Evolutionary conservation across 768 basidiomycete genomes (phyloP).

Genomic region (Psilocybe sp.): DNA sequence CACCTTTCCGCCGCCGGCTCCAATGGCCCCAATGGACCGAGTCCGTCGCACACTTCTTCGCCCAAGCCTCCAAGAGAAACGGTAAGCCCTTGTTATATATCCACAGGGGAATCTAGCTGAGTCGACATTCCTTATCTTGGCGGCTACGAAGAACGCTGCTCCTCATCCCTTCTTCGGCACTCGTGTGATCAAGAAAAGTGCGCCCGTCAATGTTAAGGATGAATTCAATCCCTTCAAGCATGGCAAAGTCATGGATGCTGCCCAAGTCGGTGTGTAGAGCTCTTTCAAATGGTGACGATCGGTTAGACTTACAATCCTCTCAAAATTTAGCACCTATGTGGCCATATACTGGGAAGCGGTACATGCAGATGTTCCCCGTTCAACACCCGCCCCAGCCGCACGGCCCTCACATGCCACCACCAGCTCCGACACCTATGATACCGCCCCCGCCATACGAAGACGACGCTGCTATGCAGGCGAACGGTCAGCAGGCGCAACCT

Average conservation of each 20-base stretch:
- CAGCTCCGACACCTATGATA: constrained; percentile 58
- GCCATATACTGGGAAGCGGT: constrained; percentile 91
- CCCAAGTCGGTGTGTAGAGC: constrained; percentile 62
- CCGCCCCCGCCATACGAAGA: constrained; percentile 81
- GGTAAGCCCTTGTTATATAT: constrained; percentile 26
- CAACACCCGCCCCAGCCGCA: constrained; percentile 63
- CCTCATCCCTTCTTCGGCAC: constrained; percentile 92
- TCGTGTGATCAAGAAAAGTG: constrained; percentile 69
- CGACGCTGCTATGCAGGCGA: constrained; percentile 59
- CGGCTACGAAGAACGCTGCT: constrained; percentile 30
- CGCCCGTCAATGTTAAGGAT: constrained; percentile 84
- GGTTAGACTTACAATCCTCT: neutral
- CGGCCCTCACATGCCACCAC: constrained; percentile 62
- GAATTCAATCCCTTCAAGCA: constrained; percentile 98
- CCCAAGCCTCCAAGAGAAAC: constrained; percentile 65
- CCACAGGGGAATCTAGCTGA: neutral
- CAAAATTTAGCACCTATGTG: constrained; percentile 59
- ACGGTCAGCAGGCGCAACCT: constrained; percentile 25
- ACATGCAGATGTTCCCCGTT: constrained; percentile 72
- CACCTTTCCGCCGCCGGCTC: constrained; percentile 8
- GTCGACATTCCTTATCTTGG: constrained; percentile 19
- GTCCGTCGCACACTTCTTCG: constrained; percentile 41
- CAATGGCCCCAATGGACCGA: constrained; percentile 3
- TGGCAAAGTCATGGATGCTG: constrained; percentile 73
- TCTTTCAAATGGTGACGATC: neutral